These are phyloP conservation scores for Cordyceps cicadae DNA, from an alignment of 2,329 filamentous ascomycete species.

Conservation along the genomic window DNA sequence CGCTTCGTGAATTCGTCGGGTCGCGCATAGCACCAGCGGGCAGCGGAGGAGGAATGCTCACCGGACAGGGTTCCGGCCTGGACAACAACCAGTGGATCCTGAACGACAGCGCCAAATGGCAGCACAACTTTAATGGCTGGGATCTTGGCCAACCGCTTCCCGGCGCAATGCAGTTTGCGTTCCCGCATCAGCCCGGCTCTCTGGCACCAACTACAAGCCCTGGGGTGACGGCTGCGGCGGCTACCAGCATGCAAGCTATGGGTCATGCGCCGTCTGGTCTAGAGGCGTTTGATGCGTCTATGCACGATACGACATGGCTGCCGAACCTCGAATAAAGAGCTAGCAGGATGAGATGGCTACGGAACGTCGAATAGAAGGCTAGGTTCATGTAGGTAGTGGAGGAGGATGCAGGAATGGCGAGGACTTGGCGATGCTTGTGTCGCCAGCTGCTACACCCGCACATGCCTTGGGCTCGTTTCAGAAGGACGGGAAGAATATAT, in stretches of 20 bases:
- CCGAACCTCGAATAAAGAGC: constrained; percentile 26
- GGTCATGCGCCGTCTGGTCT: constrained; percentile 21
- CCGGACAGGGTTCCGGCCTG: constrained; percentile 19
- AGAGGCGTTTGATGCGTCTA: constrained; percentile 25
- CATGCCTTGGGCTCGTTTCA: neutral
- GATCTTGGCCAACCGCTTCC: constrained; percentile 26
- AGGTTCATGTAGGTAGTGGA: neutral
- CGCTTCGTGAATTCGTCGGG: neutral
- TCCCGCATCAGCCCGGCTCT: constrained; percentile 15
- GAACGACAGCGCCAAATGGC: constrained; percentile 49
- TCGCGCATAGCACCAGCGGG: neutral
- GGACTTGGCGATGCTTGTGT: neutral
- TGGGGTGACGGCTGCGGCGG: neutral
- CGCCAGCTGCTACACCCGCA: neutral
- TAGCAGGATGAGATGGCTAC: constrained; percentile 26
- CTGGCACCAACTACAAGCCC: neutral
- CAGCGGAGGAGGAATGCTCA: neutral
- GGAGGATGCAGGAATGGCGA: neutral
- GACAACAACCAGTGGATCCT: constrained; percentile 51
- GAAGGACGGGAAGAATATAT: neutral
- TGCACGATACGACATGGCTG: constrained; percentile 27
- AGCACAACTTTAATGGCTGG: constrained; percentile 50
- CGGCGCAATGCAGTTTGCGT: constrained; percentile 22
- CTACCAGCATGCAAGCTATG: constrained; percentile 6
- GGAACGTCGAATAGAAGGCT: constrained; percentile 26